phyloP scores from a whole-genome alignment of 768 basidiomycete genomes.

The Phaeolepiota aurea region DNA sequence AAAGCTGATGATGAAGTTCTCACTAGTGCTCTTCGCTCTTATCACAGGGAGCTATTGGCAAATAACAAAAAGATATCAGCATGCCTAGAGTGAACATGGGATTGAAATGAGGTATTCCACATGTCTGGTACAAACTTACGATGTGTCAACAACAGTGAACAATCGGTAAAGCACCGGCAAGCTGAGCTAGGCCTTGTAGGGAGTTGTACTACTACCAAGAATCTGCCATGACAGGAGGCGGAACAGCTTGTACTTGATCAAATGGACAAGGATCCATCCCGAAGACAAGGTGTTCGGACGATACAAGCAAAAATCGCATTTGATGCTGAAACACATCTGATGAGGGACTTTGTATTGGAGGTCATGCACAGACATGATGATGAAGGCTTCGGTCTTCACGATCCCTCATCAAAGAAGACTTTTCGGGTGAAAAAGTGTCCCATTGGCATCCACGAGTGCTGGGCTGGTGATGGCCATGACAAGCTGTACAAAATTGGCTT shows the following conservation, averaged over 20 bases:
- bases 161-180: conserved; percentile 12
- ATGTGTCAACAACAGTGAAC: conserved; percentile 3
- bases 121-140: background rate
- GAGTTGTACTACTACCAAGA: conserved; percentile 9
- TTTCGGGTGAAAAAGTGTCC: background rate
- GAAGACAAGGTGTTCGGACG: conserved; percentile 9
- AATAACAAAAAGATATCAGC: conserved; percentile 12
- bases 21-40: conserved; percentile 8
- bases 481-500: conserved; percentile 24
- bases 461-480: conserved; percentile 22
- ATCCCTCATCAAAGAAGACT: background rate
- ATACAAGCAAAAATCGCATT: conserved; percentile 13
- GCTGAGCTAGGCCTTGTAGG: conserved; percentile 9
- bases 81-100: conserved; percentile 9
- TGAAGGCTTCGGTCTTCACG: background rate
- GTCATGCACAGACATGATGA: background rate
- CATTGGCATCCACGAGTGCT: conserved; percentile 18
- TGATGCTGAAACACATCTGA: conserved; percentile 9
- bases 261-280: conserved; percentile 13
- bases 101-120: conserved; percentile 9
- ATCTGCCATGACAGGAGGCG: conserved; percentile 7
- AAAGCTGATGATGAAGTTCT: conserved; percentile 8
- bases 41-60: conserved; percentile 11
- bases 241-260: conserved; percentile 14
- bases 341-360: conserved; percentile 6